These are phyloP conservation scores for Strigomonas culicis DNA, from an alignment of 208 protist species.

Conservation along the genomic window DNA sequence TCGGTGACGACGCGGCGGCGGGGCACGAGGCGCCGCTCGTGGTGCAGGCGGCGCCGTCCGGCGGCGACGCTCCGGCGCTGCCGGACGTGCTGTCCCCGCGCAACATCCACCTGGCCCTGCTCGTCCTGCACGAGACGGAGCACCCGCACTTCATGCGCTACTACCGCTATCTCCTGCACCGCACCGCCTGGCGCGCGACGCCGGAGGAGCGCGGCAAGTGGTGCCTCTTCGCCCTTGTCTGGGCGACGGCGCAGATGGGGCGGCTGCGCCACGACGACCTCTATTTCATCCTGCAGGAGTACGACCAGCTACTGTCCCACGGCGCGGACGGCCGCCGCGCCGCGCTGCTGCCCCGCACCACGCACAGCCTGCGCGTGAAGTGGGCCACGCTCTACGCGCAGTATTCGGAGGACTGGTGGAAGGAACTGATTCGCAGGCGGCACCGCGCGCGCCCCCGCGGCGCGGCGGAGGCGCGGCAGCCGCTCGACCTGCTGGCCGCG, in stretches of 20 bases:
- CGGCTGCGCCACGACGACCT: conserved; percentile 19
- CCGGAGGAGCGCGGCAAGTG: conserved; percentile 36
- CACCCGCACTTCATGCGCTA: conserved; percentile 57
- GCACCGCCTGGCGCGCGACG: conserved; percentile 18
- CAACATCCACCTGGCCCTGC: conserved; percentile 50
- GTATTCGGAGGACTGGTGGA: conserved; percentile 14
- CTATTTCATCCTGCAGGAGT: conserved; percentile 35
- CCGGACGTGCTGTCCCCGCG: conserved; percentile 31
- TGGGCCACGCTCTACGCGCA: conserved; percentile 37
- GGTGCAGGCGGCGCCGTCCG: too few species aligned
- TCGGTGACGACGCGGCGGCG: background rate
- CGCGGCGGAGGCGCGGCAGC: too few species aligned
- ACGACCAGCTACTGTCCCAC: conserved; percentile 30
- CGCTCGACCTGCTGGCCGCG: too few species aligned
- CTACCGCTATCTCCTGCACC: conserved; percentile 43
- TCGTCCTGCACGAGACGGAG: conserved; percentile 69
- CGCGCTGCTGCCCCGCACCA: conserved; percentile 10
- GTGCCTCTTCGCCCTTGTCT: conserved; percentile 36
- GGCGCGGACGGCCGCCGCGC: background rate
- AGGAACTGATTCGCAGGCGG: background rate
- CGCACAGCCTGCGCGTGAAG: conserved; percentile 27
- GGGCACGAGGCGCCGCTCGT: too few species aligned
- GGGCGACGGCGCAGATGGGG: conserved; percentile 21
- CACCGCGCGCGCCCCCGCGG: background rate
- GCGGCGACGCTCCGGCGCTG: background rate